Evolutionary conservation across 805 yeast genomes (phyloP).

Genomic region (Metschnikowia continentalis): DNA sequence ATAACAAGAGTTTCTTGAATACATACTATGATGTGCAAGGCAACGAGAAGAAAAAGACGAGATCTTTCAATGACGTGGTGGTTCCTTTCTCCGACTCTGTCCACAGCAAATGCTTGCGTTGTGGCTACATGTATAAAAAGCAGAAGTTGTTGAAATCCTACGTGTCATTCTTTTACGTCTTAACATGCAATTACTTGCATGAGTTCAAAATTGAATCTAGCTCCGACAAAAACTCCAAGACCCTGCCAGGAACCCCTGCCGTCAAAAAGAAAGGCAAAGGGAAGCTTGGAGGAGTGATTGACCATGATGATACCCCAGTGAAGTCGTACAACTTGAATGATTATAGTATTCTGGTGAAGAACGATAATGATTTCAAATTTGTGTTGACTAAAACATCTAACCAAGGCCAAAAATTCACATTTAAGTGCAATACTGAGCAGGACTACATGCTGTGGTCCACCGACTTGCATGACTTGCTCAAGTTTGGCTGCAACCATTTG

Average conservation of each 20-base stretch:
- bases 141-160: conserved; percentile 40
- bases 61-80: conserved; percentile 20
- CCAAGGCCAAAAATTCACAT: conserved; percentile 31
- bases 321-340: conserved; percentile 42
- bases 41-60: conserved; percentile 18
- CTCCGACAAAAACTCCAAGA: conserved; percentile 9
- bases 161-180: conserved; percentile 32
- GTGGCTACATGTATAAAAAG: conserved; percentile 39
- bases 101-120: conserved; percentile 38
- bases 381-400: conserved; percentile 27
- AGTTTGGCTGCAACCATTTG: conserved; percentile 40
- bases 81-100: conserved; percentile 35
- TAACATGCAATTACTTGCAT: conserved; percentile 42
- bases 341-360: conserved; percentile 28
- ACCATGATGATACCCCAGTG: conserved; percentile 36
- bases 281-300: conserved; percentile 38
- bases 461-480: conserved; percentile 50
- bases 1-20: conserved; percentile 28
- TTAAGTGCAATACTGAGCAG: conserved; percentile 41
- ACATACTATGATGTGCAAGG: conserved; percentile 16
- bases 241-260: conserved; percentile 9
- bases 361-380: conserved; percentile 32
- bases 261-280: conserved; percentile 22
- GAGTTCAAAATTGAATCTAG: conserved; percentile 35
- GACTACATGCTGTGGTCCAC: conserved; percentile 52